Base-by-base conservation (phyloP, 1,284 basidiomycete species). In the Leccinum fuscescens region DNA sequence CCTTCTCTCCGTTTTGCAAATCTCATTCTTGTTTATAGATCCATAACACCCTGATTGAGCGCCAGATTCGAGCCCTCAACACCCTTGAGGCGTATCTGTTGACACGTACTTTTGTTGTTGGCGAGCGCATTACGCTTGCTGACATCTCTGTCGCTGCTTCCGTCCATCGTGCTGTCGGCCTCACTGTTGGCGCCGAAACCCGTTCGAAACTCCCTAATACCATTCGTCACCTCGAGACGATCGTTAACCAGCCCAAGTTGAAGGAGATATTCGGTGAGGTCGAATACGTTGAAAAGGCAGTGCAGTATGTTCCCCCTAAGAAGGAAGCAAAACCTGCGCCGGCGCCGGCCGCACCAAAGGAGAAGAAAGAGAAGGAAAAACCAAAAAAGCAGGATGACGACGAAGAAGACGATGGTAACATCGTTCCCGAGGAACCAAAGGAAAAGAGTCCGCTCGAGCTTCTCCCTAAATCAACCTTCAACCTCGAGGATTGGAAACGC, bases 401-500 rank as follows among this genome's bases (percentile, higher is more conserved):
- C 33, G 86, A 86, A 1, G 86, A 86, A 2, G 91, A 90, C 3
- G 86, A 88, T 1, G 85, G 84, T 46, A 85, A 85, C 66, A 80
- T 83, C 54, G 74, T 81, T 27, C 80, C 81, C 24, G 83, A 85
- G 59, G 85, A 86, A 72, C 86, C 89, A 68, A 90, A 96, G 79
- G 83, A 80, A 61, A 96, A 96, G 86, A 97, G 98, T 85, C 96
- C 96, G 33, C 88, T 97, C 57, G 96, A 98, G 67, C 82, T 84
- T 63, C 86, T 97, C 59, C 94, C 96, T 67, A 96, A 96, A 80
- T 94, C 92, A 17, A 79, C 84, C 14, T 92, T 98, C 82, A 94
- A 95, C 81, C 88, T 98, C 61, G 96, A 98, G 77, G 95, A 98
- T 80, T 97, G 93, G 93, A 98, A 98, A 81, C 89, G 94, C 57